Evolutionary conservation across 1,139 yeast genomes (phyloP).

Genomic region (Taiozyma sp.): DNA sequence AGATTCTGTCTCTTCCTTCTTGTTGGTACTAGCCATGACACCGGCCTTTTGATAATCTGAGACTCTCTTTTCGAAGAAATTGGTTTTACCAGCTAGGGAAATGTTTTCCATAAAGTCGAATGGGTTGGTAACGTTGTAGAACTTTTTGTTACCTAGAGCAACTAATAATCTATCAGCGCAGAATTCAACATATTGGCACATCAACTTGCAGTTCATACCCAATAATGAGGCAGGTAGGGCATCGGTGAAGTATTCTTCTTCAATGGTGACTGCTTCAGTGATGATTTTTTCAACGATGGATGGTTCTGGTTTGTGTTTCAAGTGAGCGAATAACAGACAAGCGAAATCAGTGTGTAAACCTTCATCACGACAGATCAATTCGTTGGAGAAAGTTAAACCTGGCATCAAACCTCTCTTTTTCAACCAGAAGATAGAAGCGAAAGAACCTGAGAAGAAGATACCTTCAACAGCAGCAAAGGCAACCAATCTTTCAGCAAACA

Average conservation of each 20-base stretch:
- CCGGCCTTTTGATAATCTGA: slow-evolving; percentile 99
- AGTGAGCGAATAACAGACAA: slow-evolving; percentile 88
- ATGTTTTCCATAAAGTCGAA: slow-evolving; percentile 99
- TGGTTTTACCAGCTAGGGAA: slow-evolving; percentile 96
- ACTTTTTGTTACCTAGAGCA: slow-evolving; percentile 86
- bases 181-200: slow-evolving; percentile 97
- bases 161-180: slow-evolving; percentile 93
- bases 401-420: slow-evolving; percentile 99
- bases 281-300: slow-evolving; percentile 79
- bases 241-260: slow-evolving; percentile 90
- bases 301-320: slow-evolving; percentile 80
- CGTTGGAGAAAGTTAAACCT: slow-evolving; percentile 95
- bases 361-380: slow-evolving; percentile 96
- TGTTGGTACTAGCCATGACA: slow-evolving; percentile 68
- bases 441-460: slow-evolving; percentile 95
- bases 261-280: slow-evolving; percentile 93
- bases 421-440: slow-evolving; percentile 97
- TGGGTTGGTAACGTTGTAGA: slow-evolving; percentile 86
- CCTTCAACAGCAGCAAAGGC: slow-evolving; percentile 99
- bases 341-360: slow-evolving; percentile 99
- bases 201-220: slow-evolving; percentile 89
- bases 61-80: slow-evolving; percentile 98
- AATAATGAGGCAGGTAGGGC: slow-evolving; percentile 88
- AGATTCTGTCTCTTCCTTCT: slow-evolving; percentile 31
- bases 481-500: slow-evolving; percentile 91